phyloP scores from a whole-genome alignment of 176 grass and related monocot genomes.

The Oryza australiensis region DNA sequence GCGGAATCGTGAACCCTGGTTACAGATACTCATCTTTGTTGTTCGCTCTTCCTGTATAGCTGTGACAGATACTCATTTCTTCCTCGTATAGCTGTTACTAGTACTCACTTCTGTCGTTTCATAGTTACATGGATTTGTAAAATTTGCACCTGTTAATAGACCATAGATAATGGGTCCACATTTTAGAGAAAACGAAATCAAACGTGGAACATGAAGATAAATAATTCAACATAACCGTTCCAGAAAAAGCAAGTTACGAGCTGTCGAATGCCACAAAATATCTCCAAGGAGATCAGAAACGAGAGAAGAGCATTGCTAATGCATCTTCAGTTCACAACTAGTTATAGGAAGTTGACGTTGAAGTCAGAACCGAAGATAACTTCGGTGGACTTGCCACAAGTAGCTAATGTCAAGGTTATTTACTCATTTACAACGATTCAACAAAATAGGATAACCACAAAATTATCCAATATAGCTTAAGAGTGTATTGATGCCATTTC shows the following conservation, averaged over 20 bases:
- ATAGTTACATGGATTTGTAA: no score
- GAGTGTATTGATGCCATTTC: background rate
- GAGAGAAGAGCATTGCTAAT: background rate
- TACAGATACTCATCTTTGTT: no score
- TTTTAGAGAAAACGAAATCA: background rate
- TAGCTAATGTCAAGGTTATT: slow-evolving; percentile 32
- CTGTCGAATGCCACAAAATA: background rate
- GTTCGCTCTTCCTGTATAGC: no score
- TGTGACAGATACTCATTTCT: no score
- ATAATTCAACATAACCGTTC: background rate
- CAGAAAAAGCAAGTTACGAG: background rate
- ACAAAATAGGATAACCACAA: slow-evolving; percentile 13
- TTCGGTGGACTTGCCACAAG: background rate
- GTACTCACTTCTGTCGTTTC: no score
- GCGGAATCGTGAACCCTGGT: no score
- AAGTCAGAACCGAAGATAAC: background rate
- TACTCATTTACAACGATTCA: slow-evolving; percentile 1
- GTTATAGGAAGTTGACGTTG: background rate
- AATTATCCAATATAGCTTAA: background rate
- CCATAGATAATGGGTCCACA: background rate
- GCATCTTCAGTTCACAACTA: slow-evolving; percentile 27
- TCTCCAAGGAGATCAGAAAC: background rate
- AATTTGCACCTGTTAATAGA: no score
- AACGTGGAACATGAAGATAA: background rate
- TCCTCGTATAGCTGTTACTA: no score